phyloP scores from a whole-genome alignment of 352 stramenopile genomes.

The Globisporangium cylindrosporum region DNA sequence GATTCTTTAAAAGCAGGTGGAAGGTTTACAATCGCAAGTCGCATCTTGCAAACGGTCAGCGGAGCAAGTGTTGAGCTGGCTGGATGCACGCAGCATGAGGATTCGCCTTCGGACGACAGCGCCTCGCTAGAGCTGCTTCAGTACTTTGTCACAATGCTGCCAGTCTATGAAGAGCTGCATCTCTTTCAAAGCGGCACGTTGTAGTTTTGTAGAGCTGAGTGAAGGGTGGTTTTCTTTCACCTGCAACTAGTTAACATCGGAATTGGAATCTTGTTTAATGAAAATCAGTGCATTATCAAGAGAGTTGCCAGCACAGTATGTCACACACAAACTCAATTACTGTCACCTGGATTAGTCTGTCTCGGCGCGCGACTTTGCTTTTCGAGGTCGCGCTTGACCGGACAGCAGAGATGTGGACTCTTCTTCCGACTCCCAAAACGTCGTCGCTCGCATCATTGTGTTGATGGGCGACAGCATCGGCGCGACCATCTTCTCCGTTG shows the following conservation, averaged over 20 bases:
- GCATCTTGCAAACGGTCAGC: constrained; percentile 17
- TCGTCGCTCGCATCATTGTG: constrained; percentile 1
- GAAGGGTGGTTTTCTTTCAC: neutral
- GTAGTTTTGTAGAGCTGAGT: constrained; percentile 6
- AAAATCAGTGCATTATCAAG: neutral
- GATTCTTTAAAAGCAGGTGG: neutral
- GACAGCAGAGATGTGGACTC: constrained; percentile 17
- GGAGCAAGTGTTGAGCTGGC: constrained; percentile 38
- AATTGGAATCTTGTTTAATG: neutral
- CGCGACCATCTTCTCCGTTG: constrained; percentile 62
- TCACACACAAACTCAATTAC: neutral
- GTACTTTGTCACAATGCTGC: constrained; percentile 47
- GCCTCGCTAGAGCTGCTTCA: constrained; percentile 48
- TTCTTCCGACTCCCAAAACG: constrained; percentile 41
- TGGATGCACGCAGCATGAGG: constrained; percentile 35
- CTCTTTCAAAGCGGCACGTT: constrained; percentile 20
- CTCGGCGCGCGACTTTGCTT: constrained; percentile 49
- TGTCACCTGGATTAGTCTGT: constrained; percentile 33
- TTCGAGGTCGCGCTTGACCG: constrained; percentile 15
- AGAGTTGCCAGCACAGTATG: neutral
- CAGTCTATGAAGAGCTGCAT: constrained; percentile 64
- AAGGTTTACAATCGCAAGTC: constrained; percentile 2
- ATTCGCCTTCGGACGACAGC: constrained; percentile 16
- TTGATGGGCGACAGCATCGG: constrained; percentile 47
- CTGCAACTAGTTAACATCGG: neutral